Base-by-base conservation (phyloP, 371 early-diverging fungal genomes). In the Mucor racemosus region DNA sequence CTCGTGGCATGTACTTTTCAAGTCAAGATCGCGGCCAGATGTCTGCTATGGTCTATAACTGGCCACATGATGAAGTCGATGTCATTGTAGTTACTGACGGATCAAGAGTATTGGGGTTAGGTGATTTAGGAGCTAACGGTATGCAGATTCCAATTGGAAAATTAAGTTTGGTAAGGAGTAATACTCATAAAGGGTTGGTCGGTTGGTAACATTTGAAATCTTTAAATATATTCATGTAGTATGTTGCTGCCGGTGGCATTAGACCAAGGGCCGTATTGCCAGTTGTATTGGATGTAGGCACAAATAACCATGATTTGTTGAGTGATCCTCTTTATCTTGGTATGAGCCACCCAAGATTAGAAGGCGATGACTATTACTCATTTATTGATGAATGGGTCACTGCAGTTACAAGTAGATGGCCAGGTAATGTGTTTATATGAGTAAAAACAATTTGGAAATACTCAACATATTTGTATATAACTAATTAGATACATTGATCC, bases 11-110 rank as follows among this genome's bases (percentile, higher is more conserved):
- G 88, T 87, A 87, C 67, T 87, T 87, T 62, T 82, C 84, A 1
- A 68, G 82, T 5, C 79, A 84, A 61, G 87, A 87, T 56, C 77
- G 86, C 50, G 88, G 88, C 34, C 68, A 71, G 48, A 87, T 87
- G 88, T 81, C 86, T 38, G 77, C 81, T 19, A 83, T 86, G 82
- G 80, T 83, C 1, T 77, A 82, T 55, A 86, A 86, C 61, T 86
- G 86, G 86, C 84, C 83, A 17, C 79, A 82, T 63, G 81, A 84
- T 65, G 78, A 85, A 55, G 83, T 86, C 31, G 86, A 86, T 64
- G 86, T 88, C 17, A 88, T 87, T 76, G 88, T 88, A 14, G 88
- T 90, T 4, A 88, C 89, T 13, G 90, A 90, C 64, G 90, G 90
- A 39, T 86, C 86, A 7, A 78, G 90, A 60, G 85, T 90, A 7